These are phyloP conservation scores for Carex cristatella DNA, from an alignment of 176 grass and related monocot genomes.

Conservation along the genomic window DNA sequence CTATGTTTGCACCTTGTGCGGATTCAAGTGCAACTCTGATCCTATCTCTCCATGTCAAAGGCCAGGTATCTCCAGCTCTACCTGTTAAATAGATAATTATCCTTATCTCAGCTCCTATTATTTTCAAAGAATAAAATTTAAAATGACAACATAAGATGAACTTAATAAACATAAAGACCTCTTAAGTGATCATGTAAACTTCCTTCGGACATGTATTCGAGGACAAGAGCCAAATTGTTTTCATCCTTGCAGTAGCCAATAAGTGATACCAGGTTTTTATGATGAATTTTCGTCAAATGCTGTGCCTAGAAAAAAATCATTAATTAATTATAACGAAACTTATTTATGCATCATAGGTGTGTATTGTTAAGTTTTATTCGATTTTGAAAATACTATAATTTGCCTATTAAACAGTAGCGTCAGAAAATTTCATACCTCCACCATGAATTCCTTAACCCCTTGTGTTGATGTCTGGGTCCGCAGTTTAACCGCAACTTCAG, in stretches of 20 bases:
- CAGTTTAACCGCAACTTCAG: no score
- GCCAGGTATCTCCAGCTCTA: background rate
- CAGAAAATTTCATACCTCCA: background rate
- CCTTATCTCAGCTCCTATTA: background rate
- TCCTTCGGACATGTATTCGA: constrained; percentile 70
- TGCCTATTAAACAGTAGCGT: background rate
- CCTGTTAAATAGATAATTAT: constrained; percentile 8
- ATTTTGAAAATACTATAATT: background rate
- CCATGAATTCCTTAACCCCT: no score
- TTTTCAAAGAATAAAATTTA: background rate
- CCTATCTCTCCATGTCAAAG: constrained; percentile 32
- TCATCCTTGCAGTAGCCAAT: constrained; percentile 68
- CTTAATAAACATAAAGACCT: constrained; percentile 15
- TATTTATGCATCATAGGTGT: background rate
- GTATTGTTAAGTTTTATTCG: background rate
- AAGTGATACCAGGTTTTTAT: constrained; percentile 52
- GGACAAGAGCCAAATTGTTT: constrained; percentile 48
- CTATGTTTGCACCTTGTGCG: constrained; percentile 38
- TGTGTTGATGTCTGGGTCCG: no score
- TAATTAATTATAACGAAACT: background rate
- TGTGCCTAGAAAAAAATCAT: constrained; percentile 34
- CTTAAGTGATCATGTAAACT: constrained; percentile 37
- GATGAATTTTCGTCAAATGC: constrained; percentile 46
- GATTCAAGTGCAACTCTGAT: constrained; percentile 37
- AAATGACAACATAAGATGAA: background rate